Conservation (phyloP, 2,329 filamentous ascomycete genomes). For the Canariomyces notabilis region DNA sequence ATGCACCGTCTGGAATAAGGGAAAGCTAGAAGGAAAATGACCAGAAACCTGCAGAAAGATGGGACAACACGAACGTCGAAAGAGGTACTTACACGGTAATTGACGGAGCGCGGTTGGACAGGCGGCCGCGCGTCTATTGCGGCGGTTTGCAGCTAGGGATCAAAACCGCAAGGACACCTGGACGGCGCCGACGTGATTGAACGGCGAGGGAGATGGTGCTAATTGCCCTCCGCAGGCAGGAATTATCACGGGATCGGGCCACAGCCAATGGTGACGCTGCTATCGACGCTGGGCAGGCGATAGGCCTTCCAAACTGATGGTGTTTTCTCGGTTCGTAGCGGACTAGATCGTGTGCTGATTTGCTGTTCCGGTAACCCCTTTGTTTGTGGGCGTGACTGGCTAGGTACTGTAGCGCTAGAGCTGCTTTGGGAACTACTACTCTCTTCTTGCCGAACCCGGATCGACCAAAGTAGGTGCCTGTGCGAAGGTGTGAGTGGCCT, state of each 20-base stretch:
- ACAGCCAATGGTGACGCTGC: slow-evolving; percentile 45
- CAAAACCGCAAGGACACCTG: slow-evolving; percentile 13
- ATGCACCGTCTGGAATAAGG: slow-evolving; percentile 17
- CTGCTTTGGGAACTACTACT: slow-evolving; percentile 10
- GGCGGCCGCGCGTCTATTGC: slow-evolving; percentile 9
- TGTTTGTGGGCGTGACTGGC: slow-evolving; percentile 31
- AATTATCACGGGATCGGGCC: slow-evolving; percentile 48
- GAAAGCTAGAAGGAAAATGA: slow-evolving; percentile 12
- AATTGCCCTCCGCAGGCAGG: slow-evolving; percentile 40
- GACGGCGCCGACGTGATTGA: slow-evolving; percentile 29
- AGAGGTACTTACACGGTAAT: slow-evolving; percentile 20
- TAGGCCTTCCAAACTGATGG: slow-evolving; percentile 42
- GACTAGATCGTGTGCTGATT: slow-evolving; percentile 47
- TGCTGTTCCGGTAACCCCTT: slow-evolving; percentile 30
- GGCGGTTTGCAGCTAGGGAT: slow-evolving; percentile 8
- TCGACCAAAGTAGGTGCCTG: slow-evolving; percentile 17
- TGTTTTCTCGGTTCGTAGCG: slow-evolving; percentile 31
- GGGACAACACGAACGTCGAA: no score
- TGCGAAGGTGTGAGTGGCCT: slow-evolving; percentile 21
- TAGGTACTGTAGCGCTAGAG: slow-evolving; percentile 18
- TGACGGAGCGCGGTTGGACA: slow-evolving; percentile 7
- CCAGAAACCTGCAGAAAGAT: slow-evolving; percentile 11
- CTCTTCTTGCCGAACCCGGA: slow-evolving; percentile 6
- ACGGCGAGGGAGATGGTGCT: slow-evolving; percentile 26
- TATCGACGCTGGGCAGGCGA: slow-evolving; percentile 42